These are phyloP conservation scores for Pyrus communis DNA, from an alignment of 306 rosid genomes.

Conservation along the genomic window DNA sequence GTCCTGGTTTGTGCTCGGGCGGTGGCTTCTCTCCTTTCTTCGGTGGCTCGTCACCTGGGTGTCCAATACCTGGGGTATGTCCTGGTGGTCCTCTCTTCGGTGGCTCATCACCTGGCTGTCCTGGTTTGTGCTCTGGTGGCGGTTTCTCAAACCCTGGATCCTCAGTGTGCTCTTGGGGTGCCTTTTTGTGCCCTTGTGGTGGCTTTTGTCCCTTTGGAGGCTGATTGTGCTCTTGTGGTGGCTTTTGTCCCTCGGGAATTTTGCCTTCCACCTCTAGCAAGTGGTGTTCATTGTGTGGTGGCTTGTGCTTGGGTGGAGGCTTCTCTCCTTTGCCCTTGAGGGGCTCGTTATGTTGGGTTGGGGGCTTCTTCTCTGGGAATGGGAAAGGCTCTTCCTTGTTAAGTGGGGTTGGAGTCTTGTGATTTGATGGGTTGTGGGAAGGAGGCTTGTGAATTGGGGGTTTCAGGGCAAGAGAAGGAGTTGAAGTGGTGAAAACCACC, in stretches of 20 bases:
- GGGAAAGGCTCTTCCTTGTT: not conserved
- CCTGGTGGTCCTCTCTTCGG: not conserved
- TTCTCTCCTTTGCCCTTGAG: not conserved
- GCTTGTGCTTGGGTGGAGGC: not conserved
- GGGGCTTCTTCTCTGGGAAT: not conserved
- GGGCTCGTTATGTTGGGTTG: not conserved
- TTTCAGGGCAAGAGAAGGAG: slow-evolving; percentile 8
- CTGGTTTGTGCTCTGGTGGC: not conserved
- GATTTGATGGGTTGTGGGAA: not conserved
- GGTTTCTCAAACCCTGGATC: not conserved
- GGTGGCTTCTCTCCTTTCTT: not conserved
- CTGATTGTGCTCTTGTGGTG: not conserved
- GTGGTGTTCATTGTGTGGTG: not conserved
- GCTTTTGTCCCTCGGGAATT: not conserved
- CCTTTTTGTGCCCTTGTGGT: slow-evolving; percentile 6
- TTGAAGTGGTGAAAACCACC: slow-evolving; percentile 18
- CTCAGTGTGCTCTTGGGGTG: not conserved
- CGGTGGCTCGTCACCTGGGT: not conserved
- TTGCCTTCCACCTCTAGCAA: not conserved
- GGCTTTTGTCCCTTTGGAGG: not conserved
- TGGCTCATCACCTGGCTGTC: not conserved
- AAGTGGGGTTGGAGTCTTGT: slow-evolving; percentile 11
- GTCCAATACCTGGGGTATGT: not conserved
- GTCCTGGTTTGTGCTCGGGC: not conserved
- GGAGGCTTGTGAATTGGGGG: not conserved